Percentiles rank a stretch among this genome's conserved stretches.
These are phyloP conservation scores for Alternaria sp. DNA, from an alignment of 2,329 filamentous ascomycete genomes.

Conservation along the genomic window DNA sequence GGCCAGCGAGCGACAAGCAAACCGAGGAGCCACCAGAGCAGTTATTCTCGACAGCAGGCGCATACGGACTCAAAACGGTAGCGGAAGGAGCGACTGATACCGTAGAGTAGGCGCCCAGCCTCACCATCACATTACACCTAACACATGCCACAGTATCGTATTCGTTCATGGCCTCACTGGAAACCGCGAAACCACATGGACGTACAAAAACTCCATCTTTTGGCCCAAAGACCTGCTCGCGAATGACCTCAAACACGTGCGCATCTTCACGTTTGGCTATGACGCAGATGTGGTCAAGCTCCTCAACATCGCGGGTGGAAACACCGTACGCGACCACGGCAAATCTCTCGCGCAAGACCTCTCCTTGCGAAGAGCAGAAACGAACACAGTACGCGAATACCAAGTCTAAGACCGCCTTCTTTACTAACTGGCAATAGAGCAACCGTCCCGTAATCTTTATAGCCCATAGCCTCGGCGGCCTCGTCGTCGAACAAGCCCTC, in stretches of 20 bases:
- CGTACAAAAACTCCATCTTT: accelerated
- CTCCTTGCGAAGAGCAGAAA: not conserved
- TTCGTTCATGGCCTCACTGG: not conserved
- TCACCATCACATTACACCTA: not conserved
- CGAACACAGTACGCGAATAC: not conserved
- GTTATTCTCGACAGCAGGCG: not conserved
- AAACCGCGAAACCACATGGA: not conserved
- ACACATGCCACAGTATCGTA: accelerated
- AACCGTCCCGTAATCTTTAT: not conserved
- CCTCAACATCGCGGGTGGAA: not conserved
- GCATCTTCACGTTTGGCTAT: not conserved
- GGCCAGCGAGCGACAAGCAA: not conserved
- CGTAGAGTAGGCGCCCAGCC: not conserved
- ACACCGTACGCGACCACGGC: not conserved
- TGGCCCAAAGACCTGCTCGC: not conserved
- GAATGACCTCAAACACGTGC: not conserved
- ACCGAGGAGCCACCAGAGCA: not conserved
- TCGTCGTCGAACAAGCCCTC: not conserved
- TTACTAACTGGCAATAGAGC: not conserved
- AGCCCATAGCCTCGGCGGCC: not conserved
- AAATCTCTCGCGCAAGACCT: not conserved
- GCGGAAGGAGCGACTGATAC: not conserved
- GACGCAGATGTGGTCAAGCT: not conserved
- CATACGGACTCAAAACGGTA: not conserved
- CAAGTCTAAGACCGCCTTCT: not conserved